phyloP scores from a whole-genome alignment of 75 land plant genomes.

The Adiantum capillusveneris region DNA sequence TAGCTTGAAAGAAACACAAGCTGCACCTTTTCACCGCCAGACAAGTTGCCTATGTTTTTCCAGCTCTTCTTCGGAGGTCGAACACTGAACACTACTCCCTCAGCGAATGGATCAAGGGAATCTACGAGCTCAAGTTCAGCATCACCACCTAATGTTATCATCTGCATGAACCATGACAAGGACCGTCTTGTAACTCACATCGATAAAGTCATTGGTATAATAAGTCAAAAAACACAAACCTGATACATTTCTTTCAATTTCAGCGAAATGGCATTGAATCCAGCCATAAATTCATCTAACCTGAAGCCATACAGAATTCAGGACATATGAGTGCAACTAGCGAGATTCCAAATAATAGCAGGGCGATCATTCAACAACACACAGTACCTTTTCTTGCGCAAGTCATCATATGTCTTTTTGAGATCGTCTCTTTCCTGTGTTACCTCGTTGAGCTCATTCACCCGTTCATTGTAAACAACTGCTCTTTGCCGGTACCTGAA shows the following conservation, averaged over 20 bases:
- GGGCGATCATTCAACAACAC: background rate
- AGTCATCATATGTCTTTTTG: conserved; percentile 74
- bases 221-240: conserved; percentile 28
- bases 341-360: no score
- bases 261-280: conserved; percentile 85
- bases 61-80: conserved; percentile 98
- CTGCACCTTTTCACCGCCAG: conserved; percentile 95
- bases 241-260: conserved; percentile 99
- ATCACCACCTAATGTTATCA: conserved; percentile 99
- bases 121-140: conserved; percentile 98
- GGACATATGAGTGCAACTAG: no score
- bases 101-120: conserved; percentile 94
- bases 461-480: conserved; percentile 58
- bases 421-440: conserved; percentile 77
- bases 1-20: no score
- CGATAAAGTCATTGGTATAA: background rate
- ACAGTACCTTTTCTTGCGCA: conserved; percentile 62
- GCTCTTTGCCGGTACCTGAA: conserved; percentile 75
- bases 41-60: conserved; percentile 95
- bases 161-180: conserved; percentile 26
- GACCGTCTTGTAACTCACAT: background rate
- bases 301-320: conserved; percentile 38
- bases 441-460: conserved; percentile 63
- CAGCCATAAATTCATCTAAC: conserved; percentile 97
- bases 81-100: conserved; percentile 98